Base-by-base conservation (phyloP, 2,329 filamentous ascomycete genomes). In the Orbilia blumenaviensis region DNA sequence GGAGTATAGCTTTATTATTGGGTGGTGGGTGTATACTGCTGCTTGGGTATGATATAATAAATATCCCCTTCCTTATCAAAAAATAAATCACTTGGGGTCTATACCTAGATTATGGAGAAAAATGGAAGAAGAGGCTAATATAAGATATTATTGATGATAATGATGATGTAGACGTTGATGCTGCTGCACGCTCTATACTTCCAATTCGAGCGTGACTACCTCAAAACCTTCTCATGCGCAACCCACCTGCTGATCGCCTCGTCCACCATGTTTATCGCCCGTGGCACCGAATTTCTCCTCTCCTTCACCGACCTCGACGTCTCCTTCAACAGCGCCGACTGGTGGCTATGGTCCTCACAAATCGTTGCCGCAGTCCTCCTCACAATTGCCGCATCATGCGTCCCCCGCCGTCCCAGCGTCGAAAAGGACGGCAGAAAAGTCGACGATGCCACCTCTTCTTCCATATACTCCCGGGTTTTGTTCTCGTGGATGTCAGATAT, bases 31-130 rank as follows among this genome's bases (percentile, higher is more conserved):
- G 42, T 84, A 84, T 73, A 85, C 87, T 27, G 86, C 82, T 16
- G 83, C 86, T 54, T 92, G 89, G 90, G 90, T 92, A 84, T 83
- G 88, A 83, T 75, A 18, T 80, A n/a, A n/a, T n/a, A n/a, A n/a
- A n/a, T n/a, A n/a, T n/a, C n/a, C n/a, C n/a, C n/a, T n/a, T n/a
- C n/a, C n/a, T n/a, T n/a, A n/a, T n/a, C n/a, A n/a, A n/a, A n/a
- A n/a, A n/a, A n/a, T n/a, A n/a, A n/a, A n/a, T n/a, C n/a, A n/a
- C n/a, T n/a, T n/a, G n/a, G n/a, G n/a, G n/a, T n/a, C n/a, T n/a
- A n/a, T n/a, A n/a, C n/a, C n/a, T n/a, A n/a, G n/a, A n/a, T n/a
- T n/a, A 67, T 25, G 62, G 25, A 16, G 42, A 23, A 10, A 61
- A n/a, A 34, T 34, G 29, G 29, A 34, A 27, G 27, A 10, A 32